Evolutionary conservation across 371 early-diverging fungal species (phyloP).

Genomic region (Saksenaea oblongispora): DNA sequence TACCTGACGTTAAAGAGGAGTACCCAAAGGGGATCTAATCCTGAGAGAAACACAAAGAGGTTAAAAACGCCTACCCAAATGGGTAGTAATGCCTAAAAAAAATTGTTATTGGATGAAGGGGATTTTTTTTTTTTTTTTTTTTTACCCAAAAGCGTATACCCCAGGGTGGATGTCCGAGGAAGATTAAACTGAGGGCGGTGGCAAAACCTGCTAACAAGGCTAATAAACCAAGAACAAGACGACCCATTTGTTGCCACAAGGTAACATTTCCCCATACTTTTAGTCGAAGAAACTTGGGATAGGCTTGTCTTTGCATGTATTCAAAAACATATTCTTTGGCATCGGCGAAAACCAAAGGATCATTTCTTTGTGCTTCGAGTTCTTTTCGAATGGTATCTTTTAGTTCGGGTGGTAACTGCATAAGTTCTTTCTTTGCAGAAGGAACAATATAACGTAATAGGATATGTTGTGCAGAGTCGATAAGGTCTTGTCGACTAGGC

Average conservation of each 20-base stretch:
- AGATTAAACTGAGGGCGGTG: slow-evolving; percentile 54
- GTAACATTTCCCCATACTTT: slow-evolving; percentile 65
- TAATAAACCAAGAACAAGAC: slow-evolving; percentile 55
- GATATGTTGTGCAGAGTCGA: slow-evolving; percentile 60
- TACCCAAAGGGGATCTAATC: slow-evolving; percentile 51
- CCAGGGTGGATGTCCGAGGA: slow-evolving; percentile 56
- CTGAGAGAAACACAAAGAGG: slow-evolving; percentile 38
- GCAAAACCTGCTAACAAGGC: slow-evolving; percentile 59
- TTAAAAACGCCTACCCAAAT: slow-evolving; percentile 51
- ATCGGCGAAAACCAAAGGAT: slow-evolving; percentile 57
- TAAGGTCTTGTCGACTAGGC: slow-evolving; percentile 55
- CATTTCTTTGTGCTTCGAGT: slow-evolving; percentile 43
- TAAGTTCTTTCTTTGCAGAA: slow-evolving; percentile 54
- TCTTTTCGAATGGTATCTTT: slow-evolving; percentile 32
- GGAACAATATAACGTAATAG: slow-evolving; percentile 57
- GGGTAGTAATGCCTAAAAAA: slow-evolving; percentile 35
- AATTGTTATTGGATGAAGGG: neutral
- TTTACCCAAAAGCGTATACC: slow-evolving; percentile 59
- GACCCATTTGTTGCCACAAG: slow-evolving; percentile 50
- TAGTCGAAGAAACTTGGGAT: slow-evolving; percentile 59
- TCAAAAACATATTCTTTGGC: slow-evolving; percentile 62
- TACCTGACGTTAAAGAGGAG: slow-evolving; percentile 50
- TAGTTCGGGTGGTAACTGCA: slow-evolving; percentile 39
- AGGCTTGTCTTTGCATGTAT: slow-evolving; percentile 57
- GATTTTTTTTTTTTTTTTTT: too few species aligned